Base-by-base conservation (phyloP, 2,329 filamentous ascomycete genomes). In the Leptographium flavum region DNA sequence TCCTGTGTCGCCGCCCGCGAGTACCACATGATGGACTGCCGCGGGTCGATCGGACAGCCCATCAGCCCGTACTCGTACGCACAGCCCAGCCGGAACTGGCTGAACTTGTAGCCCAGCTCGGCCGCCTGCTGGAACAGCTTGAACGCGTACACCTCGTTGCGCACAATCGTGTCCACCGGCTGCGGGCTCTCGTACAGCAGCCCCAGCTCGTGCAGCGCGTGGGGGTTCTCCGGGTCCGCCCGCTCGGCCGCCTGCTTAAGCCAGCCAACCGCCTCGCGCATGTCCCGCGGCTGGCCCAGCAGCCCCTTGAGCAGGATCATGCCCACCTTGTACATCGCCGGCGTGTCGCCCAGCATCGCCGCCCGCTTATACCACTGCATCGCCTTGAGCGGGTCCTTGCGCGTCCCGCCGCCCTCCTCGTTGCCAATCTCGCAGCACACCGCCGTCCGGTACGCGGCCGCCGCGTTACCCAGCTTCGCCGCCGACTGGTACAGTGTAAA, bases 351-450 rank as follows among this genome's bases (percentile, higher is more conserved):
- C 3, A 96, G 70, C 13, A 83, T 82, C 11, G 92, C 90, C 7
- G 92, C 87, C 37, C 88, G 83, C 60, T 90, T 87, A 63, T 98
- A 98, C 92, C 92, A 98, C 61, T 96, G 90, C 19, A 96, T 88
- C 1, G 92, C 90, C 64, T 96, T 96, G 52, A 90, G 65, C 1
- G 87, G 86, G 57, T 98, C 92, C 55, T 83, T 84, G 47, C 86
- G 79, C 1, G 92, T 96, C 22, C 92, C 92, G 43, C 92, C 92
- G 27, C 88, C 90, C 55, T 94, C 88, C 58, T 96, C 90, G 46
- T 87, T 79, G 4, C 92, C 92, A 55, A 98, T 87, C 60, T 98
- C 92, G 58, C 92, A 96, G 66, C 92, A 98, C 0, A 98, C 90
- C 1, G 92, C 92, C 23, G 92, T 94, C 45, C 92, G 78, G 61